A percentile compares a stretch with the other conserved stretches of the same genome.
Evolutionary conservation across 345 rosid genomes (phyloP).

Genomic region (Salix udensis): DNA sequence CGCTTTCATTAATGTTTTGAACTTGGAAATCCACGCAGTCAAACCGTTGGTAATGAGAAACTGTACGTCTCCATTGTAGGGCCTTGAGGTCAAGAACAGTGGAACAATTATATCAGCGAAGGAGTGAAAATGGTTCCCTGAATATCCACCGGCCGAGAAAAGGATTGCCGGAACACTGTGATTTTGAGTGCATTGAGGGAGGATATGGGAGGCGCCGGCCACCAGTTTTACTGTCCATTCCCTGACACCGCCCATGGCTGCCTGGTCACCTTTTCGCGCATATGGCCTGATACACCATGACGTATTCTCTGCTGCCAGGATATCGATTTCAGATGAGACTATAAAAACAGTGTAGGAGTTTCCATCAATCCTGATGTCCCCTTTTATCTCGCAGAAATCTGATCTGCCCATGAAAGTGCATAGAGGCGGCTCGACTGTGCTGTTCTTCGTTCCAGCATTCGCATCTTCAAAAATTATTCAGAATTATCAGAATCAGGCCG

Average conservation of each 20-base stretch:
- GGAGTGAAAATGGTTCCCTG: slow-evolving; percentile 77
- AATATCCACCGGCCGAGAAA: slow-evolving; percentile 72
- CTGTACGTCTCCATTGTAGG: slow-evolving; percentile 56
- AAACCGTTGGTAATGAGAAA: slow-evolving; percentile 50
- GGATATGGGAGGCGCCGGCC: slow-evolving; percentile 11
- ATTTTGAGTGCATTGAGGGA: slow-evolving; percentile 35
- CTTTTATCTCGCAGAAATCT: slow-evolving; percentile 54
- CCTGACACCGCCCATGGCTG: slow-evolving; percentile 44
- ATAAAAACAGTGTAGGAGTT: slow-evolving; percentile 39
- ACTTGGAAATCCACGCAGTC: slow-evolving; percentile 49
- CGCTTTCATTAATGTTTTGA: slow-evolving; percentile 32
- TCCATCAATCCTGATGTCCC: slow-evolving; percentile 57
- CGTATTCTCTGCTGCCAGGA: slow-evolving; percentile 19
- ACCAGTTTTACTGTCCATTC: slow-evolving; percentile 60
- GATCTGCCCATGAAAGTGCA: slow-evolving; percentile 49
- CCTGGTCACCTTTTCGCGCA: slow-evolving; percentile 56
- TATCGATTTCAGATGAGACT: slow-evolving; percentile 21
- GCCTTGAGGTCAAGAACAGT: slow-evolving; percentile 49
- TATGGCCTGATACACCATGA: slow-evolving; percentile 60
- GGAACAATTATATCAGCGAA: slow-evolving; percentile 75
- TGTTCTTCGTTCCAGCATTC: slow-evolving; percentile 13
- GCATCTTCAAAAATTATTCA: slow-evolving; percentile 4
- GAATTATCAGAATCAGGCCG: neutral
- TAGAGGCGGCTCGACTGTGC: slow-evolving; percentile 18
- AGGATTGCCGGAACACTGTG: slow-evolving; percentile 60